These are phyloP conservation scores for Trametes cinnabarina DNA, from an alignment of 768 basidiomycete species.

Conservation along the genomic window DNA sequence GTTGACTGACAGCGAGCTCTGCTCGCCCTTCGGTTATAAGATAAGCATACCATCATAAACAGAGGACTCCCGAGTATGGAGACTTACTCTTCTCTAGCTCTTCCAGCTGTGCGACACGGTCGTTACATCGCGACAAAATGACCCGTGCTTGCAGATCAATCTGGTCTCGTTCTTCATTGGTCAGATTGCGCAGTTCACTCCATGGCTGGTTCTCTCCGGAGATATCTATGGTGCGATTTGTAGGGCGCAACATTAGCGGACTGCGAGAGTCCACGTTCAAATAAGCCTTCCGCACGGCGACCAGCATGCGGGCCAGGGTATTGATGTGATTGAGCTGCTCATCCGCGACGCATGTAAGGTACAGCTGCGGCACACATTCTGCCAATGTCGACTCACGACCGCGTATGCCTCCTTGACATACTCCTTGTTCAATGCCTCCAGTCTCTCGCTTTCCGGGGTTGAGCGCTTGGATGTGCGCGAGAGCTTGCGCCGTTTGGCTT, in stretches of 20 bases:
- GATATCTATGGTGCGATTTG: conserved; percentile 56
- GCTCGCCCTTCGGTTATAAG: conserved; percentile 48
- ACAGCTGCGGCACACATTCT: no score
- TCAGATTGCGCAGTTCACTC: conserved; percentile 66
- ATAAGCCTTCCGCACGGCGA: conserved; percentile 80
- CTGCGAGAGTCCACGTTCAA: conserved; percentile 68
- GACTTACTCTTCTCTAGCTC: conserved; percentile 80
- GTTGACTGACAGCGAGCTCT: conserved; percentile 62
- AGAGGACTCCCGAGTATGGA: no score
- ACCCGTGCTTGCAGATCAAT: conserved; percentile 90
- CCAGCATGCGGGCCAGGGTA: conserved; percentile 69
- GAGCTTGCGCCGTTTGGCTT: conserved; percentile 52
- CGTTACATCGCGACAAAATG: conserved; percentile 81
- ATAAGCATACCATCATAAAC: background rate
- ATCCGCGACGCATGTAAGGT: no score
- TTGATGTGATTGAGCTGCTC: conserved; percentile 73
- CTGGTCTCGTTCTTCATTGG: conserved; percentile 92
- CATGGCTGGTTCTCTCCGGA: conserved; percentile 46
- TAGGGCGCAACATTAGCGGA: conserved; percentile 51
- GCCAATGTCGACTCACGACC: conserved; percentile 43
- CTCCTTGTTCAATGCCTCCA: conserved; percentile 51
- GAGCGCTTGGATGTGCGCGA: conserved; percentile 29
- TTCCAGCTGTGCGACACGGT: conserved; percentile 87
- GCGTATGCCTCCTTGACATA: conserved; percentile 76
- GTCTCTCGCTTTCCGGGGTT: conserved; percentile 36